phyloP scores from a whole-genome alignment of 441 rosid species.

The Erodium texanum region DNA sequence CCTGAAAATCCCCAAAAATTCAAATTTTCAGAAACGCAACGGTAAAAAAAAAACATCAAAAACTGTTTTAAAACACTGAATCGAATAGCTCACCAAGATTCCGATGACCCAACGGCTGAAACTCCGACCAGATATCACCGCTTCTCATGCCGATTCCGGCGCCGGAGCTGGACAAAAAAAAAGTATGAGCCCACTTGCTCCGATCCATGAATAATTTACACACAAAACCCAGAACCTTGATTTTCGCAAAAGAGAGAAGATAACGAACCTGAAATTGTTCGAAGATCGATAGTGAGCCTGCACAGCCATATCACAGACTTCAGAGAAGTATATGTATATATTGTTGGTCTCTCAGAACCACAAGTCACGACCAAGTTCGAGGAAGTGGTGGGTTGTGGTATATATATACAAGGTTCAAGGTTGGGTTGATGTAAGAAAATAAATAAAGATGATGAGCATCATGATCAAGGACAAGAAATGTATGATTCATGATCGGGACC shows the following conservation, averaged over 20 bases:
- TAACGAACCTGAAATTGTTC: background rate
- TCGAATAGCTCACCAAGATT: background rate
- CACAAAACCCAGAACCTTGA: too few relatives aligned
- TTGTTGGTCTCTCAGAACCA: too few relatives aligned
- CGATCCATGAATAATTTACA: too few relatives aligned
- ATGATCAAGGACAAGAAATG: too few relatives aligned
- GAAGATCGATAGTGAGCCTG: background rate
- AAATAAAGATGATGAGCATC: too few relatives aligned
- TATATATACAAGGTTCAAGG: too few relatives aligned
- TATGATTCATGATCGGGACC: too few relatives aligned
- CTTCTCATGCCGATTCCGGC: background rate
- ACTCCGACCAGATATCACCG: background rate
- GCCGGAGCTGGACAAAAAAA: background rate
- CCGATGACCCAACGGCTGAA: background rate
- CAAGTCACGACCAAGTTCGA: too few relatives aligned
- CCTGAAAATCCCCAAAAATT: background rate
- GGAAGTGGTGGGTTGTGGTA: too few relatives aligned
- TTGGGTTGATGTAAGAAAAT: too few relatives aligned
- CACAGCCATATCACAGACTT: background rate
- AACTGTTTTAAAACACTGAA: background rate
- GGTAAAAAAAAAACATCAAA: background rate
- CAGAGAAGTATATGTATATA: too few relatives aligned
- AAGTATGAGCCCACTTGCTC: too few relatives aligned
- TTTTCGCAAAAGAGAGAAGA: background rate
- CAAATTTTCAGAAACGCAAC: background rate